Conservation (phyloP, 768 basidiomycete genomes). For the Chalciporus chontae region DNA sequence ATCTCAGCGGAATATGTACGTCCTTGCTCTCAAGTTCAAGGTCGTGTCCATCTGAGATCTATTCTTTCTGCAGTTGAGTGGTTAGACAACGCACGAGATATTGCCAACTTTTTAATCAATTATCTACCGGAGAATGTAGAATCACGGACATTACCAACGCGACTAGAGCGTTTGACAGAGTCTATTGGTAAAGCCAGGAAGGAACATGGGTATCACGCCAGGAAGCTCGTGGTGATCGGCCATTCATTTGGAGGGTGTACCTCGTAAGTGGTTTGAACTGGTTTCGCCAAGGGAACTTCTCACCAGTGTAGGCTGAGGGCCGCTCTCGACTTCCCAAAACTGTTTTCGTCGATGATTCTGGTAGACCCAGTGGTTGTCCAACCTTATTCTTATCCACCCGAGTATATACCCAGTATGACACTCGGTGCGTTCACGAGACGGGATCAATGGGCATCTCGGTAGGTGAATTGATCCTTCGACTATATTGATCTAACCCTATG, state of each 20-base stretch:
- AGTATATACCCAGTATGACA: constrained; percentile 12
- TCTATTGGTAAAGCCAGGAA: constrained; percentile 41
- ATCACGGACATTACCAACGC: constrained; percentile 42
- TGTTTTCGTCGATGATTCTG: constrained; percentile 71
- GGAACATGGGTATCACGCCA: constrained; percentile 44
- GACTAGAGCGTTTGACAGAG: constrained; percentile 47
- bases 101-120: constrained; percentile 67
- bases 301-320: constrained; percentile 51
- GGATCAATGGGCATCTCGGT: constrained; percentile 62
- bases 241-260: constrained; percentile 86
- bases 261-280: constrained; percentile 44
- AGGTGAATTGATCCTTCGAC: constrained; percentile 5
- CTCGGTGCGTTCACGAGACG: constrained; percentile 55
- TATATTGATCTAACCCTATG: neutral
- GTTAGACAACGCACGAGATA: constrained; percentile 74
- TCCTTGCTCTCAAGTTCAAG: neutral
- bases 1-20: constrained; percentile 59
- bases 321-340: constrained; percentile 54
- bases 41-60: neutral
- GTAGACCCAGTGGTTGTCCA: constrained; percentile 71
- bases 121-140: constrained; percentile 53
- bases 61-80: constrained; percentile 56
- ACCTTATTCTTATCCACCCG: constrained; percentile 4
- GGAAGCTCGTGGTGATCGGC: constrained; percentile 66
- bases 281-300: neutral